phyloP scores from a whole-genome alignment of 768 basidiomycete species.

The Mycena amicta region DNA sequence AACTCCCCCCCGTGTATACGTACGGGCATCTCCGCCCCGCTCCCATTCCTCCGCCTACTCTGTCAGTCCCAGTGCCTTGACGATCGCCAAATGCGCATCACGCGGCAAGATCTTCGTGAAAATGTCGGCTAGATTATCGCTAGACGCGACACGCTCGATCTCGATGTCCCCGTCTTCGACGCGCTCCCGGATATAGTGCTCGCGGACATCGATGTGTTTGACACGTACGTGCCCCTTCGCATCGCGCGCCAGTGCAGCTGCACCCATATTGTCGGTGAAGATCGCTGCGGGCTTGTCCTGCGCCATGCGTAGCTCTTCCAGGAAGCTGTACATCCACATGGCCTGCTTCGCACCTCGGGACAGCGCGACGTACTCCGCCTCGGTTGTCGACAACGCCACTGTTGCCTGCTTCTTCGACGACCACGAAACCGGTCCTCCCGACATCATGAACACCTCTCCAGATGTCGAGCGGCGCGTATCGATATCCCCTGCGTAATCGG shows the following conservation, averaged over 20 bases:
- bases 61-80: slow-evolving; percentile 5
- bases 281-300: slow-evolving; percentile 21
- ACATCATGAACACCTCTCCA: slow-evolving; percentile 32
- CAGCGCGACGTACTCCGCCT: slow-evolving; percentile 31
- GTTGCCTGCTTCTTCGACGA: slow-evolving; percentile 30
- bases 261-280: slow-evolving; percentile 31
- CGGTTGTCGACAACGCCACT: slow-evolving; percentile 24
- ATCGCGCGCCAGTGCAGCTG: slow-evolving; percentile 16
- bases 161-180: slow-evolving; percentile 9
- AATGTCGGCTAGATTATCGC: slow-evolving; percentile 29
- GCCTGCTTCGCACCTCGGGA: slow-evolving; percentile 30
- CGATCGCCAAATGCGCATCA: not conserved
- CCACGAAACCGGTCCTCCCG: slow-evolving; percentile 34
- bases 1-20: too few relatives aligned
- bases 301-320: slow-evolving; percentile 27
- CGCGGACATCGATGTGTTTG: slow-evolving; percentile 20
- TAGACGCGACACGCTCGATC: slow-evolving; percentile 20
- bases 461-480: slow-evolving; percentile 27
- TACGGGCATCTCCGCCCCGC: not conserved
- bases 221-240: slow-evolving; percentile 9
- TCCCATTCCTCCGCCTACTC: slow-evolving; percentile 1
- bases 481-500: not conserved
- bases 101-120: slow-evolving; percentile 31
- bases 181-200: slow-evolving; percentile 13
- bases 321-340: slow-evolving; percentile 32